These are phyloP conservation scores for Trypanosoma congolense DNA, from an alignment of 208 protist genomes.

Conservation along the genomic window DNA sequence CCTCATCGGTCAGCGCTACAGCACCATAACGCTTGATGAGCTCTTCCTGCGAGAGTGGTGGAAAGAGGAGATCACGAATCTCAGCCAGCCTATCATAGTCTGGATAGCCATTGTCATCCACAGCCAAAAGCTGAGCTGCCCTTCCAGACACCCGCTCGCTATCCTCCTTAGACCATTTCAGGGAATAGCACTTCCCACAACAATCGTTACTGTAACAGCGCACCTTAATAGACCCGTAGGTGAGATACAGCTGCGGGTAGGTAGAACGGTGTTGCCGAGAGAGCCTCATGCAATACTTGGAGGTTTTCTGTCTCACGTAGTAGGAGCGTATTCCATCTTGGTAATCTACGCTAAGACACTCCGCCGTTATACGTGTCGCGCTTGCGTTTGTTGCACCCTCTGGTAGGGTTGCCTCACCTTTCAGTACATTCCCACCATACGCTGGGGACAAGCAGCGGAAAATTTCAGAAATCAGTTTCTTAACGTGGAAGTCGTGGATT, in stretches of 20 bases:
- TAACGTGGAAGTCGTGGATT: slow-evolving; percentile 37
- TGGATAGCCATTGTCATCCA: slow-evolving; percentile 43
- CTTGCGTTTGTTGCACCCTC: background rate
- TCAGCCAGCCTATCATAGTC: slow-evolving; percentile 52
- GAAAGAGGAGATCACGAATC: slow-evolving; percentile 58
- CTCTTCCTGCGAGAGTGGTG: slow-evolving; percentile 60
- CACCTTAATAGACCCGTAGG: slow-evolving; percentile 86
- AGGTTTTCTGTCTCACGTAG: slow-evolving; percentile 80
- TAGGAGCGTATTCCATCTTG: slow-evolving; percentile 74
- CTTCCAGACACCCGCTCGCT: slow-evolving; percentile 5
- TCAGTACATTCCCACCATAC: slow-evolving; percentile 1
- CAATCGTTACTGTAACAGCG: slow-evolving; percentile 89
- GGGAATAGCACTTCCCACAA: slow-evolving; percentile 51
- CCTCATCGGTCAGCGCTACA: slow-evolving; percentile 18
- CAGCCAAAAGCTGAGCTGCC: slow-evolving; percentile 7
- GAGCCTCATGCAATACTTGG: slow-evolving; percentile 64
- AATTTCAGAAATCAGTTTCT: slow-evolving; percentile 58
- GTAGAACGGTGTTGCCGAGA: slow-evolving; percentile 55
- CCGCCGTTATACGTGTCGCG: slow-evolving; percentile 22
- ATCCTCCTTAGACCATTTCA: slow-evolving; percentile 45
- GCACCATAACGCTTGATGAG: slow-evolving; percentile 71
- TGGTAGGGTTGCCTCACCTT: background rate
- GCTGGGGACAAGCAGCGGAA: slow-evolving; percentile 49
- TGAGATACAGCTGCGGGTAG: slow-evolving; percentile 82
- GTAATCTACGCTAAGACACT: slow-evolving; percentile 65